Conservation (phyloP, 495 filamentous ascomycete species). For the Xylaria castorea region DNA sequence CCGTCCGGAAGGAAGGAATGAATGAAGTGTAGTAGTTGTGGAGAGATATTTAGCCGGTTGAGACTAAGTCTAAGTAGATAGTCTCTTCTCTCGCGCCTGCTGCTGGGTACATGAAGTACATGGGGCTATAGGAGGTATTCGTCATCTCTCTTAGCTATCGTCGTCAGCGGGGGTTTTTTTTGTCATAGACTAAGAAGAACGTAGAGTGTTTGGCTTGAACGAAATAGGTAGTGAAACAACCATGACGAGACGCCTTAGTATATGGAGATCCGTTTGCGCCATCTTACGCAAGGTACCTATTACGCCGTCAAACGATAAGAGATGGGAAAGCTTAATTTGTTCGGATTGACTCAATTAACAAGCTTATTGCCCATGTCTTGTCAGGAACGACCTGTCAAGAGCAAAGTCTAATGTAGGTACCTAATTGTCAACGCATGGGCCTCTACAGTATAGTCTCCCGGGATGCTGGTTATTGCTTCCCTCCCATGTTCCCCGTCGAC, state of each 20-base stretch:
- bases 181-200: background rate
- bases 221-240: background rate
- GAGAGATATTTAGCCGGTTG: slow-evolving; percentile 13
- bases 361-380: background rate
- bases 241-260: background rate
- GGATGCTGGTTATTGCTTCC: background rate
- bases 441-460: background rate
- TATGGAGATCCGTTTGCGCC: background rate
- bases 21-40: background rate
- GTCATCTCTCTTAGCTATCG: background rate
- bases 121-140: background rate
- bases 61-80: background rate
- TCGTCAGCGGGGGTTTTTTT: slow-evolving; percentile 7
- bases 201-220: background rate
- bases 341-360: background rate
- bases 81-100: background rate
- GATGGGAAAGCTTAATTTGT: background rate
- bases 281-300: slow-evolving; percentile 11
- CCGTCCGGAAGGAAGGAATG: too few species aligned
- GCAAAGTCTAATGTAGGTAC: background rate
- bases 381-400: background rate
- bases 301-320: background rate
- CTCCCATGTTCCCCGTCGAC: background rate
- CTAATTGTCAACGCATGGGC: background rate
- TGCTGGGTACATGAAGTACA: background rate